Evolutionary conservation across 352 stramenopile genomes (phyloP).

Genomic region (Pilasporangium apinafurcum): DNA sequence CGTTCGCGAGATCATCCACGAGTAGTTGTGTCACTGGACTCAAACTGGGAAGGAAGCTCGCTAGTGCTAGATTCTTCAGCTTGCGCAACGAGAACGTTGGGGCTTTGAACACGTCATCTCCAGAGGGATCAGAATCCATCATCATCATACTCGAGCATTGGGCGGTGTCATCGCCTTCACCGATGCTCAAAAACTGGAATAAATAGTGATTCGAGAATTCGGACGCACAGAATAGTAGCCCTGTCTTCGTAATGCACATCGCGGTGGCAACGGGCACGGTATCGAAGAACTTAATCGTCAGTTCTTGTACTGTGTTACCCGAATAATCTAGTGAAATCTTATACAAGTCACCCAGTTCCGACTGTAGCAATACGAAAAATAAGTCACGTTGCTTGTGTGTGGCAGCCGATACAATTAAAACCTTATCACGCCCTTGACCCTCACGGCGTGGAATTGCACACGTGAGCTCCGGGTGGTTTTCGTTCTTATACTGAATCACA

Average conservation of each 20-base stretch:
- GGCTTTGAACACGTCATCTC: constrained; percentile 44
- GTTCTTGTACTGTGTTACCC: constrained; percentile 69
- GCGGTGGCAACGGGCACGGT: constrained; percentile 91
- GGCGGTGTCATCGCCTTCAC: constrained; percentile 86
- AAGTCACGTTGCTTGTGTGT: constrained; percentile 93
- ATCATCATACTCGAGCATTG: constrained; percentile 65
- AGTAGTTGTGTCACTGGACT: constrained; percentile 94
- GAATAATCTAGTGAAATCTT: constrained; percentile 94
- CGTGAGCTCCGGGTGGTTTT: constrained; percentile 78
- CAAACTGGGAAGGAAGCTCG: constrained; percentile 81
- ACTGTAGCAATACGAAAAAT: constrained; percentile 98
- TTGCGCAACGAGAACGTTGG: constrained; percentile 75
- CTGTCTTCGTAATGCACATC: constrained; percentile 97
- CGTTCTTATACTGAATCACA: constrained; percentile 96
- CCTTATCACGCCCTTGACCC: constrained; percentile 70
- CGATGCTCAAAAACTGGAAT: constrained; percentile 97
- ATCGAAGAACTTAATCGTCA: constrained; percentile 95
- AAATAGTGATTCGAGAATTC: constrained; percentile 98
- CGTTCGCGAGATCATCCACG: constrained; percentile 92
- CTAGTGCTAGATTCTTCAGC: constrained; percentile 86
- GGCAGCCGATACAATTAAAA: constrained; percentile 91
- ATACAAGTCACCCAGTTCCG: constrained; percentile 98
- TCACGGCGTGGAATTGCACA: constrained; percentile 73
- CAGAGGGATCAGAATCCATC: no score
- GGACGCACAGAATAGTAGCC: constrained; percentile 94